Conservation (phyloP, 2,329 filamentous ascomycete species). For the Fusarium sp. region DNA sequence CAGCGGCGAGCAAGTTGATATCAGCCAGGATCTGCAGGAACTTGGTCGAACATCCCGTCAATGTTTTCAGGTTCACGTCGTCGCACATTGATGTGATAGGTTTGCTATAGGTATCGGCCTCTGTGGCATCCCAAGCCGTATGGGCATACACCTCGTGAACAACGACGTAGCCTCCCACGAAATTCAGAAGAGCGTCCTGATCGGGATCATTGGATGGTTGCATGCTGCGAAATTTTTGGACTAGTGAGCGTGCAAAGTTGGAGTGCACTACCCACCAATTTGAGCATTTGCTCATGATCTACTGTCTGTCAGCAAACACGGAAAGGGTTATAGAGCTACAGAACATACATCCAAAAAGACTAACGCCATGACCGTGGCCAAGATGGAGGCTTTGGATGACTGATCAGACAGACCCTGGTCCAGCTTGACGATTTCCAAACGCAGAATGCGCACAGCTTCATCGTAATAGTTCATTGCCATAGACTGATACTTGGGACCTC, state of each 20-base stretch:
- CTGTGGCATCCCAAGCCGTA: not conserved
- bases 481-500: not conserved
- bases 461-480: not conserved
- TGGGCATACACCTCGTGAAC: not conserved
- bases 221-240: not conserved
- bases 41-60: not conserved
- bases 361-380: not conserved
- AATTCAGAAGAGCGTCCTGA: too few species aligned
- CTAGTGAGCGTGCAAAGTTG: not conserved
- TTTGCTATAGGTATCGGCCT: not conserved
- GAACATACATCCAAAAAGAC: not conserved
- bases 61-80: not conserved
- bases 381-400: not conserved
- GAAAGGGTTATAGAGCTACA: accelerated
- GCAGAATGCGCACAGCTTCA: not conserved
- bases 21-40: not conserved
- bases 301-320: not conserved
- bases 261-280: not conserved
- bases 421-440: not conserved
- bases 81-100: not conserved
- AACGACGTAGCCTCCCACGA: not conserved
- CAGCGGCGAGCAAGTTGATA: not conserved
- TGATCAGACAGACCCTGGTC: not conserved
- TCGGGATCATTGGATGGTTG: too few species aligned
- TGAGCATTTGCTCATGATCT: not conserved